Conservation (phyloP, 2,329 filamentous ascomycete species). For the Aureobasidium sp. region DNA sequence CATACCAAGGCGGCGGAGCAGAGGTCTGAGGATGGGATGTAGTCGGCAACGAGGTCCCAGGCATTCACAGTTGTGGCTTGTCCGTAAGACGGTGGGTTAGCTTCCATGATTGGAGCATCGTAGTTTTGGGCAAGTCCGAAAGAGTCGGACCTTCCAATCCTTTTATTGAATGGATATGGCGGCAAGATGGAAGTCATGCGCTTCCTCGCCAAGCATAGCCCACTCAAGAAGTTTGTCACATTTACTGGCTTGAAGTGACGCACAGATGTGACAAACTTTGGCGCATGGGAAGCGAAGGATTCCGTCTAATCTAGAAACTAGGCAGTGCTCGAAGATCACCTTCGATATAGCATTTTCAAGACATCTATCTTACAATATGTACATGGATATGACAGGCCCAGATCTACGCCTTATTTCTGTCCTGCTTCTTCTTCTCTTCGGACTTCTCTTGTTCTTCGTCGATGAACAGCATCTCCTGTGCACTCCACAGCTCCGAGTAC, state of each 20-base stretch:
- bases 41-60: conserved; percentile 49
- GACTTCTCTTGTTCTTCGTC: conserved; percentile 22
- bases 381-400: background rate
- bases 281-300: background rate
- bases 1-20: conserved; percentile 50
- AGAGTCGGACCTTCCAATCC: background rate
- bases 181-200: background rate
- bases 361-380: conserved; percentile 8
- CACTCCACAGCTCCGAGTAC: conserved; percentile 86
- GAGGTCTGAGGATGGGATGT: conserved; percentile 48
- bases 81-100: conserved; percentile 53
- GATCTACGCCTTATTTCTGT: background rate
- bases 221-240: background rate
- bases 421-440: conserved; percentile 15
- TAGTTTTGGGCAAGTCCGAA: background rate
- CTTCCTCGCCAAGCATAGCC: background rate
- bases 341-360: background rate
- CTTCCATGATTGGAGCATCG: conserved; percentile 38
- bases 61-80: conserved; percentile 46
- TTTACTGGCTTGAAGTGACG: rapidly evolving
- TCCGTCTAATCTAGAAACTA: background rate
- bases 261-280: background rate
- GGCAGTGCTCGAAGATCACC: background rate
- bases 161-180: background rate
- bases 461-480: conserved; percentile 32